Evolutionary conservation across 257 asterid species (phyloP).

Genomic region (Solanum neorickii): DNA sequence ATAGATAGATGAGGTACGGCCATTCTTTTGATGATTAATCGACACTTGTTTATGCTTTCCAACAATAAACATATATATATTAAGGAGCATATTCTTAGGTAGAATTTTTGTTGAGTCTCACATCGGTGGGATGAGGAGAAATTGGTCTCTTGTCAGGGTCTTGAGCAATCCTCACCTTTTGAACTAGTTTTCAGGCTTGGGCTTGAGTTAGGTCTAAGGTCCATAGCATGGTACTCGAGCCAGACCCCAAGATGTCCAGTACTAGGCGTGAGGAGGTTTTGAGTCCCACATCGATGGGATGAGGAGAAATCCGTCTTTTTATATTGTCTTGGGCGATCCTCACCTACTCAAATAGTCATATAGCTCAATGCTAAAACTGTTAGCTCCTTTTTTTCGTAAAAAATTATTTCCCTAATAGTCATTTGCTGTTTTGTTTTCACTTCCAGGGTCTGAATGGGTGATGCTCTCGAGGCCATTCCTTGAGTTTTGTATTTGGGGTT

Average conservation of each 20-base stretch:
- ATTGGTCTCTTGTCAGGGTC: not conserved
- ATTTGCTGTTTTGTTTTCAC: not conserved
- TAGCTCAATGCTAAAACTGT: not conserved
- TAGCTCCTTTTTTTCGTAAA: not conserved
- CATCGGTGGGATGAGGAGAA: not conserved
- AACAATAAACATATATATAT: not conserved
- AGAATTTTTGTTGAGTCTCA: not conserved
- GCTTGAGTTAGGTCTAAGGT: not conserved
- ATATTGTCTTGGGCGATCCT: not conserved
- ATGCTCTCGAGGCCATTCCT: constrained; percentile 76
- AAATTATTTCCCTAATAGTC: not conserved
- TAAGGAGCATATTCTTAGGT: not conserved
- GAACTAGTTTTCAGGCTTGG: not conserved
- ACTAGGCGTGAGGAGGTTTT: not conserved
- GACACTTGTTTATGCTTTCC: not conserved
- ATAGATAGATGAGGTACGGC: not conserved
- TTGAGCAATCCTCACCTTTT: not conserved
- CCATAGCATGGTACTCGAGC: not conserved
- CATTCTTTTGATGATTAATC: not conserved
- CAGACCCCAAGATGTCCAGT: not conserved
- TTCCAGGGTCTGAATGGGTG: constrained; percentile 67
- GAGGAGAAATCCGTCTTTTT: not conserved
- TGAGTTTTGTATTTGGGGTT: constrained; percentile 95
- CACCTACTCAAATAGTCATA: not conserved
- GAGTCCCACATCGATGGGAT: not conserved